phyloP scores from a whole-genome alignment of 2,329 filamentous ascomycete genomes.

The Aspergillus spinulosporus region DNA sequence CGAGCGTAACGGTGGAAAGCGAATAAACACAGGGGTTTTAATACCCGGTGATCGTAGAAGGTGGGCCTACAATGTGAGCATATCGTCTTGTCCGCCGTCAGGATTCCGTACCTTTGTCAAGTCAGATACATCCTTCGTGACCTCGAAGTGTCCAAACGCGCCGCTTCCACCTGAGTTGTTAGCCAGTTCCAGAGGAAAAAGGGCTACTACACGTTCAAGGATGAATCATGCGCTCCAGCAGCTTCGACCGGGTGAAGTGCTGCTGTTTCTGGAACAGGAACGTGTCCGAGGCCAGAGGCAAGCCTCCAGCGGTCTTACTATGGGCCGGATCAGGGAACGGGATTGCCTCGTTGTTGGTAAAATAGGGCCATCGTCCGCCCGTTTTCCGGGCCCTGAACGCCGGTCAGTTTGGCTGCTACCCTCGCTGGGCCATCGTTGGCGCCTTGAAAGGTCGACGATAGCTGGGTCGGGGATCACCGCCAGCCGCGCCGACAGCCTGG shows the following conservation, averaged over 20 bases:
- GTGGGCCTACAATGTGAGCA: neutral
- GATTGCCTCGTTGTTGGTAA: slow-evolving; percentile 57
- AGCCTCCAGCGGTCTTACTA: slow-evolving; percentile 56
- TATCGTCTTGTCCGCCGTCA: neutral
- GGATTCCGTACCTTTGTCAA: slow-evolving; percentile 14
- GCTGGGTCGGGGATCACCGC: slow-evolving; percentile 41
- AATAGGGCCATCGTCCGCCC: slow-evolving; percentile 54
- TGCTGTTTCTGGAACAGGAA: slow-evolving; percentile 59
- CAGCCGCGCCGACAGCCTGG: slow-evolving; percentile 41
- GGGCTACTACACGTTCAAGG: slow-evolving; percentile 20
- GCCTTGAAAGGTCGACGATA: slow-evolving; percentile 35
- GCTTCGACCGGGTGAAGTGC: slow-evolving; percentile 58
- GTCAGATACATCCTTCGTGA: slow-evolving; percentile 24
- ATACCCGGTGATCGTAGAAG: neutral
- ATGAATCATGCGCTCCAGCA: slow-evolving; percentile 45
- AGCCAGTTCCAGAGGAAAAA: neutral
- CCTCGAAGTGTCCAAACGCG: slow-evolving; percentile 31
- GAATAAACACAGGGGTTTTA: slow-evolving; percentile 47
- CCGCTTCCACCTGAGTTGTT: slow-evolving; percentile 19
- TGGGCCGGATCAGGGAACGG: slow-evolving; percentile 53
- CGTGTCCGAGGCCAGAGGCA: slow-evolving; percentile 53
- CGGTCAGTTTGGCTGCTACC: slow-evolving; percentile 54
- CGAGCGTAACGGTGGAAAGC: slow-evolving; percentile 49
- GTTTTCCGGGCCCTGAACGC: slow-evolving; percentile 47
- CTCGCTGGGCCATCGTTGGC: slow-evolving; percentile 56